phyloP scores from a whole-genome alignment of 371 early-diverging fungal genomes.

The Synchytrium microbalum region DNA sequence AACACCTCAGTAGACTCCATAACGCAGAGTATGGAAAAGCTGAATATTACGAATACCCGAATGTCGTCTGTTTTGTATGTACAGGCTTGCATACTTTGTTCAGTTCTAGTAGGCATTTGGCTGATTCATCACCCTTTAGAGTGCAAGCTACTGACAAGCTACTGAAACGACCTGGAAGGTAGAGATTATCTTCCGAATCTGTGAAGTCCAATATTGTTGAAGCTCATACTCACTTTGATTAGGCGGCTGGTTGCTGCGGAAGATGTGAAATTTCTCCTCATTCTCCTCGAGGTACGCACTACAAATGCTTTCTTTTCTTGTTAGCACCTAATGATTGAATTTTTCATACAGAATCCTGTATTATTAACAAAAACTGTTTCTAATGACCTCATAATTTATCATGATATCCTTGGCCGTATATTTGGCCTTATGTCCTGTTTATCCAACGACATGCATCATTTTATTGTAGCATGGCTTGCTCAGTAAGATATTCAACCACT shows the following conservation, averaged over 20 bases:
- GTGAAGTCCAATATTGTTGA: slow-evolving; percentile 10
- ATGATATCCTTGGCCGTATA: slow-evolving; percentile 58
- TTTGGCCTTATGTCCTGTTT: slow-evolving; percentile 69
- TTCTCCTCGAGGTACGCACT: slow-evolving; percentile 65
- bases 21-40: slow-evolving; percentile 9
- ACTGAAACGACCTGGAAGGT: slow-evolving; percentile 70
- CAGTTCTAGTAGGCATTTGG: not conserved
- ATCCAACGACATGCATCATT: slow-evolving; percentile 67
- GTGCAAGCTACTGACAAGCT: slow-evolving; percentile 69
- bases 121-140: not conserved
- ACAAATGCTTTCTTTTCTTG: not conserved
- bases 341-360: slow-evolving; percentile 52
- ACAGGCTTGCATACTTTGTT: not conserved
- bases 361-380: slow-evolving; percentile 54
- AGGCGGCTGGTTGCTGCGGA: slow-evolving; percentile 22
- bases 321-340: not conserved
- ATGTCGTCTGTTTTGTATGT: slow-evolving; percentile 53
- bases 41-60: slow-evolving; percentile 38
- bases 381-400: slow-evolving; percentile 61
- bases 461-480: slow-evolving; percentile 70
- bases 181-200: slow-evolving; percentile 17
- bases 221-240: not conserved
- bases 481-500: slow-evolving; percentile 35
- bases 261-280: slow-evolving; percentile 72
- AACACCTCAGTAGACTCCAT: slow-evolving; percentile 24